Percentiles rank a stretch among this genome's conserved stretches.
phyloP scores from a whole-genome alignment of 306 rosid genomes.

The Carpinus fangiana region DNA sequence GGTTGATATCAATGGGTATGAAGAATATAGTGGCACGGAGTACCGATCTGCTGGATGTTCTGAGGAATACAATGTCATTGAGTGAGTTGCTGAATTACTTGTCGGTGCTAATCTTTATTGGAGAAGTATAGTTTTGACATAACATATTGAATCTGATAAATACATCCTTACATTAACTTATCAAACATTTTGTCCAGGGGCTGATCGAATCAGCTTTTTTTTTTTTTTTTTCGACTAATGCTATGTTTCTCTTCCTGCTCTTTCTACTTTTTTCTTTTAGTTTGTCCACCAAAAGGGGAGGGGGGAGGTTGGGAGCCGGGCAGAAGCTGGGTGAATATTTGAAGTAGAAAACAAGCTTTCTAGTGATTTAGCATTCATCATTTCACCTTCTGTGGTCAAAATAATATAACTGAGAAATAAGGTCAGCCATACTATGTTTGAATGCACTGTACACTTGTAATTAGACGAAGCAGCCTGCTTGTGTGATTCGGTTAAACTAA shows the following conservation, averaged over 20 bases:
- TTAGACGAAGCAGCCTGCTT: background rate
- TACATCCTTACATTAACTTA: constrained; percentile 6
- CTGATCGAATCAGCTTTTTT: background rate
- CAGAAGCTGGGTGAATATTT: background rate
- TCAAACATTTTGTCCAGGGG: background rate
- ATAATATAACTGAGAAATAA: background rate
- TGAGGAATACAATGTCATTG: constrained; percentile 72
- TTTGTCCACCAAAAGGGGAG: too few species aligned
- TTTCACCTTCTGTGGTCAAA: background rate
- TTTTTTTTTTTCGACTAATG: background rate
- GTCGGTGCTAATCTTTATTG: constrained; percentile 4
- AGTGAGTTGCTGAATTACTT: constrained; percentile 48
- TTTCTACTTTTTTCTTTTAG: background rate
- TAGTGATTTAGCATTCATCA: background rate
- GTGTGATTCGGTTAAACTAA: background rate
- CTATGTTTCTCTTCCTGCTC: background rate
- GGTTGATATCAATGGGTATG: constrained; percentile 78
- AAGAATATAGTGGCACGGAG: constrained; percentile 85
- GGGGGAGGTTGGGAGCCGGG: background rate
- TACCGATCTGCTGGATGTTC: constrained; percentile 94
- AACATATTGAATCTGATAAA: background rate
- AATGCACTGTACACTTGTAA: background rate
- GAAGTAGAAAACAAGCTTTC: background rate
- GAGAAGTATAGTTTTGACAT: constrained; percentile 4
- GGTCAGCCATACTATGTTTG: background rate